Evolutionary conservation across 805 yeast genomes (phyloP).

Genomic region (Millerozyma miso): DNA sequence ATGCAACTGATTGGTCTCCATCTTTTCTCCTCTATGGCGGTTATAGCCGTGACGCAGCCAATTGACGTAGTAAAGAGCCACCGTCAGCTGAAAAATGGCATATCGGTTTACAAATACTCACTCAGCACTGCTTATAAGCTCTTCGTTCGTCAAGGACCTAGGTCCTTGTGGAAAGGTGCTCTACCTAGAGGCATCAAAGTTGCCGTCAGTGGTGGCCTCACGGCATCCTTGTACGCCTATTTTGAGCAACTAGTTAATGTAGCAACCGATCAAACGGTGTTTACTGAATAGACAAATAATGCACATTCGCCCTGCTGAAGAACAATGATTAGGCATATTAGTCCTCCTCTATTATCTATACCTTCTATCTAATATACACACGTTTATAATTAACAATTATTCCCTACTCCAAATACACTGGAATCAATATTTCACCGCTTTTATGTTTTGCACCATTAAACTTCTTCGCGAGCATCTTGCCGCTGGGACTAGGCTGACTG

Average conservation of each 20-base stretch:
- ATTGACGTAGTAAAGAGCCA: conserved; percentile 83
- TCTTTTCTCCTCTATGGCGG: conserved; percentile 61
- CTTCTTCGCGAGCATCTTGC: conserved; percentile 52
- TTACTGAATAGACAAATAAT: conserved; percentile 13
- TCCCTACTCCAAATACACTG: conserved; percentile 40
- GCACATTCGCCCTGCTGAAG: no score
- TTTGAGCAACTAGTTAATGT: conserved; percentile 27
- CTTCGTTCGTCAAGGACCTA: conserved; percentile 28
- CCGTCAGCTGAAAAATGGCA: conserved; percentile 75
- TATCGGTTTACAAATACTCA: conserved; percentile 54
- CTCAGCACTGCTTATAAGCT: conserved; percentile 41
- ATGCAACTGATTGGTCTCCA: conserved; percentile 49
- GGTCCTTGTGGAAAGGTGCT: conserved; percentile 31
- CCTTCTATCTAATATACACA: no score
- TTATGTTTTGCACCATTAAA: conserved; percentile 57
- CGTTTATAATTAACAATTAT: not conserved
- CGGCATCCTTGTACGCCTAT: conserved; percentile 34
- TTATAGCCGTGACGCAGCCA: conserved; percentile 80
- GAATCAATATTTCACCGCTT: conserved; percentile 46
- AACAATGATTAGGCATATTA: no score
- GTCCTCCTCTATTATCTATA: no score
- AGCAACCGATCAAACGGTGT: conserved; percentile 30
- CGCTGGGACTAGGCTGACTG: conserved; percentile 69
- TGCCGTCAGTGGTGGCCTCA: conserved; percentile 38
- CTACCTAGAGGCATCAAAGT: conserved; percentile 39